Conservation (phyloP, 495 filamentous ascomycete species). For the Tuber aestivum region DNA sequence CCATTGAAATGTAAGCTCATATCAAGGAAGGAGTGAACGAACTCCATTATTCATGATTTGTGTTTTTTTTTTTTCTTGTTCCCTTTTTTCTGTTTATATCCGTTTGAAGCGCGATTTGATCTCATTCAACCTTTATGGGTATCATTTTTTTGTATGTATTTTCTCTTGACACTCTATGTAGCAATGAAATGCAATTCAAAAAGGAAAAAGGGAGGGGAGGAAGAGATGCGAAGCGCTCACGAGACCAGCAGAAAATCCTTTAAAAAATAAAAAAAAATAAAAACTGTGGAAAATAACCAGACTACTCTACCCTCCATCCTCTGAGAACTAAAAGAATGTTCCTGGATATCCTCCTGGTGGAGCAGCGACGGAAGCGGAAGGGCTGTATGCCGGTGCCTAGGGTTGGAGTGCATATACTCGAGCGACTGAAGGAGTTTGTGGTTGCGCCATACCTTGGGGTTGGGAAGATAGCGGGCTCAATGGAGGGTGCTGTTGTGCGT, state of each 20-base stretch:
- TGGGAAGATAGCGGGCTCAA: neutral
- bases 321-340: neutral
- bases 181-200: neutral
- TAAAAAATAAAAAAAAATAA: neutral
- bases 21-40: conserved; percentile 15
- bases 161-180: neutral
- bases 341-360: neutral
- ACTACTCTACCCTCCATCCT: neutral
- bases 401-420: neutral
- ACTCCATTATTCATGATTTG: neutral
- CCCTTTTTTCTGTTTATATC: neutral
- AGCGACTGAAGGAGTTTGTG: neutral
- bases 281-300: neutral
- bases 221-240: neutral
- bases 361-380: neutral
- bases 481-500: neutral
- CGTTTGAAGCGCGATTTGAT: neutral
- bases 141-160: neutral
- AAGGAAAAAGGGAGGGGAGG: neutral
- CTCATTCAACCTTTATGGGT: neutral
- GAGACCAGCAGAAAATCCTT: neutral
- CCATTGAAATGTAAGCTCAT: conserved; percentile 14
- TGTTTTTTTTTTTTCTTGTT: no score
- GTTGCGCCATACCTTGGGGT: neutral
- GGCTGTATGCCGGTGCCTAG: neutral